Evolutionary conservation across 345 rosid species (phyloP).

Genomic region (Lagerstroemia speciosa): DNA sequence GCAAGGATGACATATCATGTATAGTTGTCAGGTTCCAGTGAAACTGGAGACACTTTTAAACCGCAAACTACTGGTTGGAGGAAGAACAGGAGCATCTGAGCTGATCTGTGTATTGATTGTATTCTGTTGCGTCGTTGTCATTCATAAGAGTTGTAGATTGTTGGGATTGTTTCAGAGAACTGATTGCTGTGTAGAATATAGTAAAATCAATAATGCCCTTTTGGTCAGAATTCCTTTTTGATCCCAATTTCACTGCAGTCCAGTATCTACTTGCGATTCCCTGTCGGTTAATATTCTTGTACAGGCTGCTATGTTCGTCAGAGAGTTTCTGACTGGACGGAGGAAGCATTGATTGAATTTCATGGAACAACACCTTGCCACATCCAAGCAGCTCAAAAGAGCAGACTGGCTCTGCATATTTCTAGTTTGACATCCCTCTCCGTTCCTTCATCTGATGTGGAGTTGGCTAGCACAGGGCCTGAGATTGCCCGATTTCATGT

Average conservation of each 20-base stretch:
- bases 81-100: neutral
- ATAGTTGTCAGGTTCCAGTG: conserved; percentile 65
- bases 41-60: neutral
- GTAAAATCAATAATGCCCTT: neutral
- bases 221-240: neutral
- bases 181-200: neutral
- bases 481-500: too few relatives aligned
- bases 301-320: too few relatives aligned
- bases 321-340: too few relatives aligned
- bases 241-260: neutral
- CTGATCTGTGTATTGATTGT: neutral
- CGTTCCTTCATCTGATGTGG: too few relatives aligned
- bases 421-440: too few relatives aligned
- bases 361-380: too few relatives aligned
- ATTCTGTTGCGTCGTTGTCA: neutral
- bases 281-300: too few relatives aligned
- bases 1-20: conserved; percentile 93
- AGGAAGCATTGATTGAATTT: too few relatives aligned
- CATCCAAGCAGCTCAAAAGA: too few relatives aligned
- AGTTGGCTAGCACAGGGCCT: too few relatives aligned
- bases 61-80: neutral
- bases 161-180: neutral
- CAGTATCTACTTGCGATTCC: too few relatives aligned
- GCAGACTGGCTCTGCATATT: too few relatives aligned
- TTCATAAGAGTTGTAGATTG: neutral